These are phyloP conservation scores for Blastomyces parvus DNA, from an alignment of 2,329 filamentous ascomycete genomes.

Conservation along the genomic window DNA sequence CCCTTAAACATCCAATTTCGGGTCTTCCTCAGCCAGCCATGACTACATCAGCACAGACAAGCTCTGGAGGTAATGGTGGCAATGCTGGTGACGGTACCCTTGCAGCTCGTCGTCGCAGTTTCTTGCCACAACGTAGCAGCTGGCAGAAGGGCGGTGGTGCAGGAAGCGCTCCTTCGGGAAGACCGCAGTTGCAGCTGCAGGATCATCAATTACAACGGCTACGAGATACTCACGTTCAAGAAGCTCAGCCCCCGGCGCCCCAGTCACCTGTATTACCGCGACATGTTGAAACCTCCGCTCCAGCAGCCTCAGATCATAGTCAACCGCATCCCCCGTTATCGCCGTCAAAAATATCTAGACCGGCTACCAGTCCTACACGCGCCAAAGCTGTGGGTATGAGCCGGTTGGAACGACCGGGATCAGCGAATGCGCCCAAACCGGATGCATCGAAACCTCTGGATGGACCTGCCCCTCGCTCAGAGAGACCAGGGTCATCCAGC, in stretches of 20 bases:
- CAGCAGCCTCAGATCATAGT: not conserved
- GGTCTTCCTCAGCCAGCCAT: conserved; percentile 3
- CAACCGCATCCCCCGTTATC: not conserved
- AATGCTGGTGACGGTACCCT: conserved; percentile 1
- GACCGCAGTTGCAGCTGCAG: conserved; percentile 15
- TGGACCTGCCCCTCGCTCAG: not conserved
- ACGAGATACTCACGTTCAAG: not conserved
- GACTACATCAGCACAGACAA: conserved; percentile 1
- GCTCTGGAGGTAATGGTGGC: conserved; percentile 1
- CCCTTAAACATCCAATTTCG: conserved; percentile 7
- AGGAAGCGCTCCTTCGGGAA: conserved; percentile 11
- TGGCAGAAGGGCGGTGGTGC: conserved; percentile 18
- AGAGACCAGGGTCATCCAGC: conserved; percentile 1
- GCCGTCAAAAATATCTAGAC: not conserved
- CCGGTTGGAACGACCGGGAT: conserved; percentile 3
- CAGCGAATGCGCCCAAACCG: not conserved
- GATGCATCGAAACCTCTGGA: not conserved
- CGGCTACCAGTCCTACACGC: not conserved
- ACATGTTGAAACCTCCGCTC: not conserved
- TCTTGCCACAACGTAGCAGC: conserved; percentile 25
- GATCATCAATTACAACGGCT: not conserved
- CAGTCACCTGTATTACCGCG: not conserved
- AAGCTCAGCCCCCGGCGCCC: not conserved
- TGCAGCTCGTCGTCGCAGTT: conserved; percentile 19
- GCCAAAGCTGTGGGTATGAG: not conserved